Base-by-base conservation (phyloP, 495 filamentous ascomycete species). In the Xylaria cubensis region DNA sequence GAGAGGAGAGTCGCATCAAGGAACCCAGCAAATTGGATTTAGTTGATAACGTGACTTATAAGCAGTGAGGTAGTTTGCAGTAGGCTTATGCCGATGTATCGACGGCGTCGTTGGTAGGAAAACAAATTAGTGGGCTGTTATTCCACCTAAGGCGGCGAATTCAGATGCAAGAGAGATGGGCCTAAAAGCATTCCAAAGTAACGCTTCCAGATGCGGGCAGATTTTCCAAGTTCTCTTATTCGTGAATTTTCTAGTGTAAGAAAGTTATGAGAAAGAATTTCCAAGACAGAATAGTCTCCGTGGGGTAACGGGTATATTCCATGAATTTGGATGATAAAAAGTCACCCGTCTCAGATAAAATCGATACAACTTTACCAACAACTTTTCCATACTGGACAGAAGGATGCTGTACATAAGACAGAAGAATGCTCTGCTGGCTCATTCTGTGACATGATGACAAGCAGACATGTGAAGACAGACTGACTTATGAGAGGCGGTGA, bases 21-120 rank as follows among this genome's bases (percentile, higher is more conserved):
- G 44, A 74, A 74, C 74, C 77, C 75, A 74, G 74, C 70, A 78
- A 53, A 53, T 79, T 76, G 77, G 77, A 68, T 74, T 73, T 58
- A 74, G 64, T 64, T 42, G 64, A 77, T 70, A 71, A 65, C 66
- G 64, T 75, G 73, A 69, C 77, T 74, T 73, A 68, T 41, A 48
- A 48, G 56, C 62, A 70, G 55, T 56, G 36, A 71, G 21, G 58
- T 64, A 71, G 56, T 71, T 56, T 71, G 69, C 48, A 71, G 59
- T 64, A 56, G 59, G 48, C 36, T 71, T 50, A 71, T 36, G 50
- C 62, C 46, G 44, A 15, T 21, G 48, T 56, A 44, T 46, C 48
- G 32, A 71, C 36, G 32, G 62, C 24, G 62, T 34, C 59, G 19
- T 26, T 71, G n/a, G 69, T 55, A 42, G 9, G n/a, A 61, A 41